Percentiles rank a stretch among this genome's conserved stretches.
Evolutionary conservation across 371 early-diverging fungal genomes (phyloP).

Genomic region (Batkoa obscura): DNA sequence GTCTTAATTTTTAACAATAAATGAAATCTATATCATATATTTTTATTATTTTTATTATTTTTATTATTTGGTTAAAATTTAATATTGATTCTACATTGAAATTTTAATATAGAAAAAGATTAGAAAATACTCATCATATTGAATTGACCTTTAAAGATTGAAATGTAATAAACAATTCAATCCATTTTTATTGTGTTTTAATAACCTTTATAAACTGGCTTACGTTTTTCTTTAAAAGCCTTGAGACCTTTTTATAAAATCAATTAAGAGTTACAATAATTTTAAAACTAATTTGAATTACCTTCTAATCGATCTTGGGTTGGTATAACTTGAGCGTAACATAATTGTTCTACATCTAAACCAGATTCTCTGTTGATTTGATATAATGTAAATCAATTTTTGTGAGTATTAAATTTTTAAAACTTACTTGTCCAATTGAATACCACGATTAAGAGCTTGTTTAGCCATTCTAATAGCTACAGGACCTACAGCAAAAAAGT

Average conservation of each 20-base stretch:
- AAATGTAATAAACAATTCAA: too few relatives aligned
- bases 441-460: conserved; percentile 60
- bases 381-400: neutral
- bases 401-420: neutral
- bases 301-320: conserved; percentile 90
- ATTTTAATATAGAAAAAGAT: too few relatives aligned
- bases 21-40: too few relatives aligned
- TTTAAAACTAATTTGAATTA: conserved; percentile 2
- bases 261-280: neutral
- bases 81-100: too few relatives aligned
- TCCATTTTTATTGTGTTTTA: too few relatives aligned
- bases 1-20: too few relatives aligned
- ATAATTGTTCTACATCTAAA: conserved; percentile 75
- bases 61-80: too few relatives aligned
- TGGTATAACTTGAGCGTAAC: conserved; percentile 82
- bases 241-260: neutral
- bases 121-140: too few relatives aligned
- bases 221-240: conserved; percentile 54
- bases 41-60: too few relatives aligned
- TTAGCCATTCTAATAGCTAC: conserved; percentile 80
- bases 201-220: conserved; percentile 68
- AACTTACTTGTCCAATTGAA: conserved; percentile 59
- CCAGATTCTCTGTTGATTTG: conserved; percentile 42
- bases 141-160: too few relatives aligned
- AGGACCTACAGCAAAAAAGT: conserved; percentile 66